These are phyloP conservation scores for Starmerella powellii DNA, from an alignment of 805 yeast genomes.

Conservation along the genomic window DNA sequence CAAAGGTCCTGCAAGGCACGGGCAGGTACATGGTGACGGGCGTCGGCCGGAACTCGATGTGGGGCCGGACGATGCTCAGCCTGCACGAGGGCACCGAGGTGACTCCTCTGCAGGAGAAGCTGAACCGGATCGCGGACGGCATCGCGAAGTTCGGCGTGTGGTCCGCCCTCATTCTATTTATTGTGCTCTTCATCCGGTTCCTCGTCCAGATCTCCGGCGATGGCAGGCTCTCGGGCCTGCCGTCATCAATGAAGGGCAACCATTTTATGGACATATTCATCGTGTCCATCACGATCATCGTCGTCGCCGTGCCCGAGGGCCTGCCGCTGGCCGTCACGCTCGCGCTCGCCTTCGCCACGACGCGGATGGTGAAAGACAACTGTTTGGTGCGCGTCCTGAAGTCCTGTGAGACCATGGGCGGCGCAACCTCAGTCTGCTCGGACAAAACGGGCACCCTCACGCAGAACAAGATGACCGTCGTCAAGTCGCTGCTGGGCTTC, in stretches of 20 bases:
- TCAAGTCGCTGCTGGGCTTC: slow-evolving; percentile 50
- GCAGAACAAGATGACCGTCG: slow-evolving; percentile 85
- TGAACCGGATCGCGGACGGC: slow-evolving; percentile 75
- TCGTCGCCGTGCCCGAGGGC: slow-evolving; percentile 99
- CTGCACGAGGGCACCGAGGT: slow-evolving; percentile 62
- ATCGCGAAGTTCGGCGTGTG: slow-evolving; percentile 88
- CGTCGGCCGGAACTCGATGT: slow-evolving; percentile 78
- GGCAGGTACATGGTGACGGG: slow-evolving; percentile 81
- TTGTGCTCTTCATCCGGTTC: slow-evolving; percentile 68
- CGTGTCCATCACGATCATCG: slow-evolving; percentile 83
- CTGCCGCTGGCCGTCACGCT: slow-evolving; percentile 93
- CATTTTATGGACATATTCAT: slow-evolving; percentile 74
- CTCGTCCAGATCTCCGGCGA: slow-evolving; percentile 42
- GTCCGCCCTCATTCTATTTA: slow-evolving; percentile 70
- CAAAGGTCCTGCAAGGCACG: slow-evolving; percentile 74
- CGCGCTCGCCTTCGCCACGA: slow-evolving; percentile 94
- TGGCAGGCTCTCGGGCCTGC: slow-evolving; percentile 30
- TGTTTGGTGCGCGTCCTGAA: slow-evolving; percentile 86
- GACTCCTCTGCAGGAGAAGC: slow-evolving; percentile 80
- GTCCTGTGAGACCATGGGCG: slow-evolving; percentile 98
- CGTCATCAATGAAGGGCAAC: slow-evolving; percentile 69
- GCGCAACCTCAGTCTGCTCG: slow-evolving; percentile 92
- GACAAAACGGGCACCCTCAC: slow-evolving; percentile 97
- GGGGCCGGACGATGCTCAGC: slow-evolving; percentile 83
- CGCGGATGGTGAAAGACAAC: slow-evolving; percentile 94